These are phyloP conservation scores for Ceriops tagal DNA, from an alignment of 345 rosid genomes.

Conservation along the genomic window DNA sequence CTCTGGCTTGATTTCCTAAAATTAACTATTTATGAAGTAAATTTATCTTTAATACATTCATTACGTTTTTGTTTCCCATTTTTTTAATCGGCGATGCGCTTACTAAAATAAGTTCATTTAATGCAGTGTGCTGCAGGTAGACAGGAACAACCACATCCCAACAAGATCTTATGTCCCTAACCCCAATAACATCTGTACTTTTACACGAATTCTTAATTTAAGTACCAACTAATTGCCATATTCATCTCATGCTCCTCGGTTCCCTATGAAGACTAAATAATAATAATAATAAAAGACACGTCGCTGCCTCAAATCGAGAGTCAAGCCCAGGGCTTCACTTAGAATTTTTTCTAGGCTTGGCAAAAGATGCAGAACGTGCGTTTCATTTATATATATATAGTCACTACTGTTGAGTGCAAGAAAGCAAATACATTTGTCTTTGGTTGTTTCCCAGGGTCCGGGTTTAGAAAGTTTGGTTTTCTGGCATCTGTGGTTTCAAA, in stretches of 20 bases:
- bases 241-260: constrained; percentile 12
- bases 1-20: no score
- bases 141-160: constrained; percentile 4
- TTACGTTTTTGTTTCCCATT: no score
- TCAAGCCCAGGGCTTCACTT: neutral
- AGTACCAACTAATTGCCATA: neutral
- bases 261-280: neutral
- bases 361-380: no score
- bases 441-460: no score
- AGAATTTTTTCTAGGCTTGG: no score
- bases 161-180: constrained; percentile 9
- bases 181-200: constrained; percentile 2
- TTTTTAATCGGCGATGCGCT: neutral
- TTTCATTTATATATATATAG: no score
- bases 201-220: neutral
- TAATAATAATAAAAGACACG: constrained; percentile 17
- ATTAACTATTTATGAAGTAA: no score
- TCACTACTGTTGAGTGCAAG: no score
- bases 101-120: neutral
- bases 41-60: no score
- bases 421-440: no score
- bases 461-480: no score
- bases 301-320: constrained; percentile 17
- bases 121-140: neutral
- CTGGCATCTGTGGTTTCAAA: no score